Evolutionary conservation across 2,329 filamentous ascomycete genomes (phyloP), one percentile per base, ranked within the genome.

Genomic region (Sarocladiaceae sp.): DNA sequence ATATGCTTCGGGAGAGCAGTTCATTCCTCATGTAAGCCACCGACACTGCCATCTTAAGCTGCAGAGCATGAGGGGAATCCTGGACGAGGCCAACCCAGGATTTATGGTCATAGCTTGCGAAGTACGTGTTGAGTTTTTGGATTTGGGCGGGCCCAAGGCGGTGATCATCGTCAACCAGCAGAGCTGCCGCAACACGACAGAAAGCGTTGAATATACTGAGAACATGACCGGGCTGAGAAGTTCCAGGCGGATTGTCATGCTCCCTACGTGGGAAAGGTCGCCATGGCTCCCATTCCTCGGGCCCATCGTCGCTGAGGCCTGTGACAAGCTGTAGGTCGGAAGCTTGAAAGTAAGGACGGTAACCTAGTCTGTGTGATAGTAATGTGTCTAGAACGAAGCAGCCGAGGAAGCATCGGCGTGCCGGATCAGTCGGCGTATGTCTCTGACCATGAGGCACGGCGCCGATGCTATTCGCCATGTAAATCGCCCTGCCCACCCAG

Each of bases 331-430:
- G 26, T 18, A 51, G n/a, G n/a, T 51, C 49, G 8, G 33, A 13
- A 22, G 25, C n/a, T 23, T 42, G 49, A 10, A 51, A 25, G 23
- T 51, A 51, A 12, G 54, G 53, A 1, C 53, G 53, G 13, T n/a
- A 13, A 12, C 37, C 53, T 17, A 53, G 4, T 46, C 28, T 51
- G n/a, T 22, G 29, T 4, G 53, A 42, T 3, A 56, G 25, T 6
- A 56, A 26, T 4, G 53, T 52, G 39, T 56, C 54, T 1, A 56
- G 33, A 1, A 52, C 28, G 35, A 56, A 54, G 22, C 50, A 54
- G 13, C 54, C 49, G 20, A 51, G 35, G 15, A 42, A 26, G 25
- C 40, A 46, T 18, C 40, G 40, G 4, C 49, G 36, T 17, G 12
- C 31, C 26, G 22, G 15, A 28, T 29, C 5, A 42, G 2, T 23